Evolutionary conservation across 371 early-diverging fungal species (phyloP).

Genomic region (Mortierella polycephala): DNA sequence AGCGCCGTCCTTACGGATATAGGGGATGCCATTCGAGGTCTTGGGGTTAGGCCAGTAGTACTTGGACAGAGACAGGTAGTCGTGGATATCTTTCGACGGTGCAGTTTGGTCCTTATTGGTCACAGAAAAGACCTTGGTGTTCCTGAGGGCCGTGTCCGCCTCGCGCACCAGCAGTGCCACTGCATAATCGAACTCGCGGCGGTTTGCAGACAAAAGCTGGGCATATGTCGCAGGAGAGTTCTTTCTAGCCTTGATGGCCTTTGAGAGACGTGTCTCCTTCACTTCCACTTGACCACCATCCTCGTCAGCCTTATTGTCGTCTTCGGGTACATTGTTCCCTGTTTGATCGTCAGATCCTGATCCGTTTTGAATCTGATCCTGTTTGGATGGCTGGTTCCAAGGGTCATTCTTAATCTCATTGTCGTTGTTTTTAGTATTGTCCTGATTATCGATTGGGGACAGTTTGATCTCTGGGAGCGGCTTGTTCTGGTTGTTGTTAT

Average conservation of each 20-base stretch:
- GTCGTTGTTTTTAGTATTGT: slow-evolving; percentile 1
- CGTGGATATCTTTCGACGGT: slow-evolving; percentile 59
- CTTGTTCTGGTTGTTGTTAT: neutral
- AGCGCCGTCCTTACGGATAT: slow-evolving; percentile 57
- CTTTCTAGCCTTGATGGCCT: slow-evolving; percentile 12
- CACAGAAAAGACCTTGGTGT: slow-evolving; percentile 58
- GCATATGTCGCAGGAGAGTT: slow-evolving; percentile 19
- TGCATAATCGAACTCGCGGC: slow-evolving; percentile 38
- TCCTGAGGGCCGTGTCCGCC: slow-evolving; percentile 35
- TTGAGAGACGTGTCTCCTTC: slow-evolving; percentile 8
- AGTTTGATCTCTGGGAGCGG: slow-evolving; percentile 12
- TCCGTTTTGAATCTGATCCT: slow-evolving; percentile 1
- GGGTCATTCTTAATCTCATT: slow-evolving; percentile 5
- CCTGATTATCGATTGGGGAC: slow-evolving; percentile 1
- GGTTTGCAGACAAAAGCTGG: slow-evolving; percentile 31
- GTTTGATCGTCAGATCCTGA: slow-evolving; percentile 1
- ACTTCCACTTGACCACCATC: slow-evolving; percentile 6
- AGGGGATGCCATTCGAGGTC: slow-evolving; percentile 56
- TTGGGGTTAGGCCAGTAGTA: slow-evolving; percentile 62
- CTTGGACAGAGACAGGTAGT: slow-evolving; percentile 64
- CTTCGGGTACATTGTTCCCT: neutral
- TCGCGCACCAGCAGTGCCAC: slow-evolving; percentile 29
- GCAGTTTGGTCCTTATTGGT: slow-evolving; percentile 54
- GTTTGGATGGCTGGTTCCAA: slow-evolving; percentile 1
- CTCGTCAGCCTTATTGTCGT: neutral